Percentiles rank a stretch among this genome's conserved stretches.
Conservation (phyloP, 139 green algal genomes). For the Ulvella scutata region DNA sequence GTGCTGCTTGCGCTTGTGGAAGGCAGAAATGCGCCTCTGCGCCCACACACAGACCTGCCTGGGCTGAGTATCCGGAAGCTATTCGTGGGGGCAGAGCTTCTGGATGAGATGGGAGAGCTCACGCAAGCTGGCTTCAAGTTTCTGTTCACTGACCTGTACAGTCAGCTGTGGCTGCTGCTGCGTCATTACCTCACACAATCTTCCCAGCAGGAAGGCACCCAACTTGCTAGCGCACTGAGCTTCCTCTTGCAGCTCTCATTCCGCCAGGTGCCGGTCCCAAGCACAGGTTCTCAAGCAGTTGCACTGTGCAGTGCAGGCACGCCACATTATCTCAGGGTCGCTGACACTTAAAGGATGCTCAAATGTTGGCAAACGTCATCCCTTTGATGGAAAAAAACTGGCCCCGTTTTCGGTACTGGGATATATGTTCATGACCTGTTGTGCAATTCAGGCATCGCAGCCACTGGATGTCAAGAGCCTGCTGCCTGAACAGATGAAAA, state of each 20-base stretch:
- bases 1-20: neutral
- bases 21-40: neutral
- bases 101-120: slow-evolving; percentile 10
- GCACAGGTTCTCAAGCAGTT: no score
- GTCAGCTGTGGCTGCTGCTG: slow-evolving; percentile 71
- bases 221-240: slow-evolving; percentile 31
- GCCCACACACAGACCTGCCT: neutral
- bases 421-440: no score
- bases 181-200: slow-evolving; percentile 44
- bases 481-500: neutral
- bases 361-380: no score
- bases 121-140: slow-evolving; percentile 60
- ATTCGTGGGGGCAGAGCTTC: neutral
- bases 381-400: no score
- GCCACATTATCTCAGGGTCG: no score
- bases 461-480: neutral
- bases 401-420: no score
- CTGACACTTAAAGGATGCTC: no score
- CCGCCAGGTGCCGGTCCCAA: slow-evolving; percentile 22
- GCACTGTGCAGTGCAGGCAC: no score
- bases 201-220: neutral
- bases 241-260: slow-evolving; percentile 82
- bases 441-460: neutral
- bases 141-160: slow-evolving; percentile 51
- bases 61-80: neutral